These are phyloP conservation scores for Wickerhamiella cacticola DNA, from an alignment of 805 yeast genomes.

Conservation along the genomic window DNA sequence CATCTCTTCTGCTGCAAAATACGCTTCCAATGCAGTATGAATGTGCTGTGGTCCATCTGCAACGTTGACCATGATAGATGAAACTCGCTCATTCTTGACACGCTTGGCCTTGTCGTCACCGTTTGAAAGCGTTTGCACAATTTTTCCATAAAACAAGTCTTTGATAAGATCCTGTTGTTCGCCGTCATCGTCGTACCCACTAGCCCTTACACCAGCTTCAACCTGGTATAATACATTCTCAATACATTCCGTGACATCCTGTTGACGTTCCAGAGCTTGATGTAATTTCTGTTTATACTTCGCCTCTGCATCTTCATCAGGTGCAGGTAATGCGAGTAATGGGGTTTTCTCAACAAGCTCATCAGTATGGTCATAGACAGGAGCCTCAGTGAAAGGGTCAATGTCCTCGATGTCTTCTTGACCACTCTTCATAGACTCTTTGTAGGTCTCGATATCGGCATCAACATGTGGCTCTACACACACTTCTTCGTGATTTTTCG, in stretches of 20 bases:
- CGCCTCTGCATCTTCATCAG: slow-evolving; percentile 2
- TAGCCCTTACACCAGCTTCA: slow-evolving; percentile 74
- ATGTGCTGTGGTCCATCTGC: slow-evolving; percentile 80
- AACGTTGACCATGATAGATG: slow-evolving; percentile 71
- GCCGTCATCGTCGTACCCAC: slow-evolving; percentile 46
- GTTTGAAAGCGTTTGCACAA: slow-evolving; percentile 54
- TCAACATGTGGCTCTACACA: too few relatives aligned
- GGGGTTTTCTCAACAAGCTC: background rate
- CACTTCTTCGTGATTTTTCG: too few relatives aligned
- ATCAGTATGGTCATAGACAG: too few relatives aligned
- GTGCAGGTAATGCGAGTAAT: background rate
- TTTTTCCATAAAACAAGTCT: slow-evolving; percentile 70
- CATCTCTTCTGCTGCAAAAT: slow-evolving; percentile 61
- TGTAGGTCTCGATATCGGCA: too few relatives aligned
- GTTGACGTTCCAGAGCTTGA: slow-evolving; percentile 46
- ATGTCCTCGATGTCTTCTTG: too few relatives aligned
- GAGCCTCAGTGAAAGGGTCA: too few relatives aligned
- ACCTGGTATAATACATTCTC: slow-evolving; percentile 85
- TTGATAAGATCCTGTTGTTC: slow-evolving; percentile 81
- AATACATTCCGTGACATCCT: slow-evolving; percentile 95
- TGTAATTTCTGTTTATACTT: background rate
- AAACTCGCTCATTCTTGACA: slow-evolving; percentile 58
- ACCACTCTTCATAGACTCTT: too few relatives aligned
- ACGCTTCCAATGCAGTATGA: slow-evolving; percentile 81
- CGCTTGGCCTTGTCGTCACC: slow-evolving; percentile 34